Evolutionary conservation across 2,329 filamentous ascomycete genomes (phyloP), one percentile per base, ranked within the genome.

Genomic region (Fusarium acutatum): DNA sequence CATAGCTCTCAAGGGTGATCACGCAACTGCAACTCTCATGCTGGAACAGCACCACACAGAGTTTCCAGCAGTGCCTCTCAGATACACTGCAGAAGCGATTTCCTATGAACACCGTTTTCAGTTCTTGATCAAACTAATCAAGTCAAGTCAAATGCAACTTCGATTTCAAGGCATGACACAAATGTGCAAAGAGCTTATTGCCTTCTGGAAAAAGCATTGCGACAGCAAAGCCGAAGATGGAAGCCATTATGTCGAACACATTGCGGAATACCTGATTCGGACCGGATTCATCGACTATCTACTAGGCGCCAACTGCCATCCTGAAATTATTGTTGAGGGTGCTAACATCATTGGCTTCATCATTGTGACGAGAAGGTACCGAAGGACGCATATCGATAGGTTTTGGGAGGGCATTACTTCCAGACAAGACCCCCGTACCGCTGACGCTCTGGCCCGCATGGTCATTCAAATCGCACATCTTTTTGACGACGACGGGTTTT

Each of bases 121-220:
- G 47, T 84, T 92, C 4, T 84, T 93, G 58, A 90, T 90, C 75
- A 92, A 90, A 74, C 90, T 96, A 74, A 91, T 98, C 59, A 90
- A 89, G 77, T 96, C 94, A 64, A 92, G 93, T 40, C 94, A 96
- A 77, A 97, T 98, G 94, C 94, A 97, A 78, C 86, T 98, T 41
- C 92, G 96, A 41, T 93, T 97, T 18, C 88, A 90, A 79, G 94
- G 94, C 26, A 91, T 96, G 56, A 88, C 90, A n/a, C 86, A 85
- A 26, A 92, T 98, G 88, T 93, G 93, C 73, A 80, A 79, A 14
- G 91, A 94, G 35, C 86, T 98, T 40, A 88, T 97, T 14, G 79
- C 81, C 0, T 85, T 94, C 30, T 96, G 91, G 87, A 88, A 87
- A 64, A 85, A 84, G 14, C 85, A 88, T 72, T 86, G 86, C n/a